A percentile compares a stretch with the other conserved stretches of the same genome.
phyloP scores from a whole-genome alignment of 345 rosid genomes.

The Aquilaria sinensis region DNA sequence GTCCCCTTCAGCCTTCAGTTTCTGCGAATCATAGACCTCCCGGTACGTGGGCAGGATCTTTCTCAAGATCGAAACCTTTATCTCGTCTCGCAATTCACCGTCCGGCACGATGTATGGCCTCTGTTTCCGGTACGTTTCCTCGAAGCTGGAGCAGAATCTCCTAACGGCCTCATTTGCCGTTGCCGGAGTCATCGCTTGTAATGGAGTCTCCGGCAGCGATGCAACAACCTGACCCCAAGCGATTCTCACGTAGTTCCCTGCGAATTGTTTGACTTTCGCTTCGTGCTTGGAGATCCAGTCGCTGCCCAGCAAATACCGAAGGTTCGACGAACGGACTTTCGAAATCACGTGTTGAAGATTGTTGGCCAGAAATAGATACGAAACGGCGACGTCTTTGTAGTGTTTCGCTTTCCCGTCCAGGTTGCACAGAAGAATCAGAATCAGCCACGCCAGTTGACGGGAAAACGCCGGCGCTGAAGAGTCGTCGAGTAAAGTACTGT shows the following conservation, averaged over 20 bases:
- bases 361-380: conserved; percentile 72
- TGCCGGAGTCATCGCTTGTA: conserved; percentile 16
- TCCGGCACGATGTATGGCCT: conserved; percentile 54
- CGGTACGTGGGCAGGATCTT: conserved; percentile 40
- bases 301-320: conserved; percentile 46
- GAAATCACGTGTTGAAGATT: conserved; percentile 67
- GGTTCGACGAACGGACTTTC: conserved; percentile 52
- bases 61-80: conserved; percentile 39
- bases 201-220: conserved; percentile 30
- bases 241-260: conserved; percentile 50
- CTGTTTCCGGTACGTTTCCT: conserved; percentile 52
- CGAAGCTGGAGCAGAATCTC: conserved; percentile 43
- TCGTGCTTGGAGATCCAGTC: conserved; percentile 61
- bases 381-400: conserved; percentile 54
- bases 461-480: conserved; percentile 30
- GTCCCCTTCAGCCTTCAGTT: conserved; percentile 17
- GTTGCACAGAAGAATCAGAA: conserved; percentile 66
- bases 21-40: conserved; percentile 28
- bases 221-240: conserved; percentile 58
- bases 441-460: conserved; percentile 51
- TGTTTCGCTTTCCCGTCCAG: conserved; percentile 56
- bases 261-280: conserved; percentile 45
- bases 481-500: conserved; percentile 15
- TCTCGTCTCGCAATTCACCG: conserved; percentile 43
- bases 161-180: conserved; percentile 32